Evolutionary conservation across 441 rosid genomes (phyloP), one percentile per base, ranked within the genome.

Genomic region (Adansonia rubrostipa): DNA sequence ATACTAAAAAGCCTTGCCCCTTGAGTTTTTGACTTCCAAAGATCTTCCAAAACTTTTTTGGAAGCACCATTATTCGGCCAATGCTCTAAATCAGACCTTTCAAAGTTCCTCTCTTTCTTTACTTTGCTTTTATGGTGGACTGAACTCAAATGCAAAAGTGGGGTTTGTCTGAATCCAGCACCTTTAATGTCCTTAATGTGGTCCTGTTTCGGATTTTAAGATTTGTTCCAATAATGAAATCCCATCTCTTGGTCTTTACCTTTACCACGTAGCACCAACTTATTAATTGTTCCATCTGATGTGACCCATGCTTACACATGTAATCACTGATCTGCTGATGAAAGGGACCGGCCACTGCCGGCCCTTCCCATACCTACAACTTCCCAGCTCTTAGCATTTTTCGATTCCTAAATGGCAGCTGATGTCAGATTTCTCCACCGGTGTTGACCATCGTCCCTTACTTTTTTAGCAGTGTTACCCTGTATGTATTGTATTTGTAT

Each of bases 281-380:
- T 33, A 28, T 28, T 2, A 67, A 50, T 24, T 65, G 58, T 28
- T 40, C 77, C 68, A 78, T 76, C 65, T 85, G 77, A 82, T 82
- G 42, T 62, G 47, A 77, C 58, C 77, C 81, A 72, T 79, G 81
- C 82, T 54, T 71, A 28, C 71, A 51, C 42, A 73, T 78, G 74
- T 79, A 77, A 78, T 87, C 80, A 78, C 78, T 78, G 56, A 60
- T 78, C 40, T 71, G 48, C 61, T 78, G 47, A 73, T 36, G 36
- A 60, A 51, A 42, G 64, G 82, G 86, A n/a, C 84, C 88, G 72
- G 57, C 80, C 51, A 68, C 6, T 82, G 57, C 45, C 44, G 17
- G 57, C 33, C 14, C 57, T 73, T 63, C 80, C 72, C 83, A 79
- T 77, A 5, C 66, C 36, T 24, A 28, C 33, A 1, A 28, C 33